A percentile compares a stretch with the other conserved stretches of the same genome.
These are phyloP conservation scores for Niebla homalea DNA, from an alignment of 495 filamentous ascomycete species.

Conservation along the genomic window DNA sequence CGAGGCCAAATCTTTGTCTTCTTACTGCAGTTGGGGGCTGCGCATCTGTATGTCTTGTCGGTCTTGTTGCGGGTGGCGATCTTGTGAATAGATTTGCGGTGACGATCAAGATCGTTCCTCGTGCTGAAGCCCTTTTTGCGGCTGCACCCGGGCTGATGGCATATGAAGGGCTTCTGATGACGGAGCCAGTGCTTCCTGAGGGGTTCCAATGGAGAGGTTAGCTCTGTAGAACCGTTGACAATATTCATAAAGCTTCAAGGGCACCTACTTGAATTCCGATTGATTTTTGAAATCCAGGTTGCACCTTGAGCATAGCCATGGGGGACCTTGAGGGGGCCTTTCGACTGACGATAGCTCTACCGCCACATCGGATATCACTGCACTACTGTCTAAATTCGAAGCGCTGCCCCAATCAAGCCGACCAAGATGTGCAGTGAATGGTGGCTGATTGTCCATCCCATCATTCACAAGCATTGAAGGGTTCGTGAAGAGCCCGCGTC, in stretches of 20 bases:
- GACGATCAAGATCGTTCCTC: conserved; percentile 63
- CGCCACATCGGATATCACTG: too few relatives aligned
- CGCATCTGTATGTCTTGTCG: conserved; percentile 54
- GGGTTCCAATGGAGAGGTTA: not conserved
- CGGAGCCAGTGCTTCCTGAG: conserved; percentile 68
- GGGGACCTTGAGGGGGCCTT: not conserved
- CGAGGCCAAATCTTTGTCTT: conserved; percentile 75
- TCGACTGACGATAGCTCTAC: too few relatives aligned
- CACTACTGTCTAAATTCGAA: too few relatives aligned
- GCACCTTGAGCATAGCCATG: not conserved
- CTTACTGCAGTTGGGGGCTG: conserved; percentile 46
- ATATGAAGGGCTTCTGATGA: conserved; percentile 63
- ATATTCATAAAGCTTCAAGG: not conserved
- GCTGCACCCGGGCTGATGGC: conserved; percentile 44
- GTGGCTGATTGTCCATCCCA: too few relatives aligned
- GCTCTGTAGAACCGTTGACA: conserved; percentile 1
- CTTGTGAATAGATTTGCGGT: conserved; percentile 56
- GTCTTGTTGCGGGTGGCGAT: conserved; percentile 37
- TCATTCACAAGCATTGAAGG: too few relatives aligned
- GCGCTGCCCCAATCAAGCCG: too few relatives aligned
- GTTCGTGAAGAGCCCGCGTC: too few relatives aligned
- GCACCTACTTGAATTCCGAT: conserved; percentile 23
- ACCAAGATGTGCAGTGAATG: too few relatives aligned
- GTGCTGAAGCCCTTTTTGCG: conserved; percentile 64
- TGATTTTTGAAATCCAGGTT: conserved; percentile 12